Percentiles rank a stretch among this genome's conserved stretches.
These are phyloP conservation scores for Carallia pectinifolia DNA, from an alignment of 345 rosid genomes.

Conservation along the genomic window DNA sequence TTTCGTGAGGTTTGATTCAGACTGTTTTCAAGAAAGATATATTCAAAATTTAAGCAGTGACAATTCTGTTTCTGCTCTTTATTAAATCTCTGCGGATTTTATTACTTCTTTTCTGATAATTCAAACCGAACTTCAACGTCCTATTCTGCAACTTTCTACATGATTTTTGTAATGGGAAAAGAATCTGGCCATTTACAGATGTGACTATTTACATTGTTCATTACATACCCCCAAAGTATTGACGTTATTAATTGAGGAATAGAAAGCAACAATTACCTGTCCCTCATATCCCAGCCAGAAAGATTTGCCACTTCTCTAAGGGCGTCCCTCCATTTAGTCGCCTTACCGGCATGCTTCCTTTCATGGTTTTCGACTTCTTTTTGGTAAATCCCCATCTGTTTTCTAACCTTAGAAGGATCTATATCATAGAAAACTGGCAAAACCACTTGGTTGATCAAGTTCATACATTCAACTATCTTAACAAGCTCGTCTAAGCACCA, in stretches of 20 bases:
- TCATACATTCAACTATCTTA: background rate
- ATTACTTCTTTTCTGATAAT: no score
- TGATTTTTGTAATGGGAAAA: background rate
- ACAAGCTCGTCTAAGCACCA: slow-evolving; percentile 3
- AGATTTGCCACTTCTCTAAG: background rate
- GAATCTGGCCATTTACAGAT: background rate
- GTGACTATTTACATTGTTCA: background rate
- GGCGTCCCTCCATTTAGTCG: background rate
- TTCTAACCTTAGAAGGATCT: background rate
- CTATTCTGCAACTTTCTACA: background rate
- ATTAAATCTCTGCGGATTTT: no score
- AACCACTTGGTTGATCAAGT: background rate
- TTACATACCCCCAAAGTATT: background rate
- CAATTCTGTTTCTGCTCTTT: no score
- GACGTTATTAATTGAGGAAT: background rate
- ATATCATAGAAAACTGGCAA: background rate
- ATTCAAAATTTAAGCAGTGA: no score
- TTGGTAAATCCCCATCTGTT: background rate
- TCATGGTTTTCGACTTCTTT: background rate
- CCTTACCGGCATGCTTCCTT: background rate
- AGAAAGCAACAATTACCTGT: background rate
- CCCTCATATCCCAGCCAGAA: background rate
- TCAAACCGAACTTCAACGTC: no score
- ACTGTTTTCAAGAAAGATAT: no score
- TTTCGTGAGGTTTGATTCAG: no score